Base-by-base conservation (phyloP, 164 flowering plant genomes). In the Nymphaea thermarum region DNA sequence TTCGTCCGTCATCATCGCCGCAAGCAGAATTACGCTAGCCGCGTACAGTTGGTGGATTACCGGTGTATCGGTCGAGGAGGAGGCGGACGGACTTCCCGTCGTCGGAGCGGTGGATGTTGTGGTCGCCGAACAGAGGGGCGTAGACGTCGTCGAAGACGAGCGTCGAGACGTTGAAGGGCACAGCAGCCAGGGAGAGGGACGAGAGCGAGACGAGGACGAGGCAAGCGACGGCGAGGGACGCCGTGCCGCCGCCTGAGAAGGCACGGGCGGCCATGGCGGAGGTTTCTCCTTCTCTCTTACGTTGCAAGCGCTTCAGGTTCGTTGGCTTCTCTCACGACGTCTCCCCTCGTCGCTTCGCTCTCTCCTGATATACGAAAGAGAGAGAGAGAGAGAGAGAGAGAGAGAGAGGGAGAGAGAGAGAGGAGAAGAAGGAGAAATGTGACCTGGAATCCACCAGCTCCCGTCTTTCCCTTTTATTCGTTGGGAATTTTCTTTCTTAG, bases 41-140 rank as follows among this genome's bases (percentile, higher is more conserved):
- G 60, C n/a, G n/a, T n/a, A 62, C 10, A 14, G 8, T 4, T 17
- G 4, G 16, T 3, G 15, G 7, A 6, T 45, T 68, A 68, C 71
- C 71, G 5, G 71, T 64, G 66, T 17, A 72, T 42, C 64, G 67
- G 55, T 67, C 74, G 60, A 72, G 74, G 59, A 72, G 67, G 25
- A 72, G 65, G 14, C 74, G 67, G 25, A 72, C 67, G 64, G 55
- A 42, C 6, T 72, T 67, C 42, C 79, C 92, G 55, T 84, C 90
- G 2, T 71, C 64, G 0, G 88, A 84, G 42, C 78, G 80, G 43
- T 73, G 75, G 71, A 88, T 77, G 68, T 90, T 88, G 75, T 73
- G 74, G 36, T 90, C 88, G 43, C 92, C 91, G 68, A 88, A 90
- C 60, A 90, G 90, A 66, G 82, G 87, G 8, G 77, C 6, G 71